Evolutionary conservation across 2,329 filamentous ascomycete species (phyloP), one percentile per base, ranked within the genome.

Genomic region (Monilinia vaccinii-corymbosi): DNA sequence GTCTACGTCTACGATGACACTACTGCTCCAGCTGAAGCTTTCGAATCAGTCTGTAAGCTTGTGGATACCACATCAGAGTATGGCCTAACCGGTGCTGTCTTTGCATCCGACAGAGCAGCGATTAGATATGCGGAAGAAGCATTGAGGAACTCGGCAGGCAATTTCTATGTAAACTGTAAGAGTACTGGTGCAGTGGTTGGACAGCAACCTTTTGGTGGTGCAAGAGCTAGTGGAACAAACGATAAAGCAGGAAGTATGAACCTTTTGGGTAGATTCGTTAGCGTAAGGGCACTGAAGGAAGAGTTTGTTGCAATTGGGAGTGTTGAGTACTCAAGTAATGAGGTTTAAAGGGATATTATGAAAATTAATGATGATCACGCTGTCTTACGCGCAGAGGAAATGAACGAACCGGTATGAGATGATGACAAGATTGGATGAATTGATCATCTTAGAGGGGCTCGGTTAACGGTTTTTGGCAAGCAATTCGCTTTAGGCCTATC

Each of bases 101-200:
- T 93, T 71, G 87, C 89, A 5, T 75, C 79, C 60, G 87, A 91
- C 72, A 78, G 89, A 45, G 75, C 79, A 49, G 85, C 80, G 10
- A 76, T 91, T 61, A 80, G 85, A 34, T 78, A 79, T 59, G 89
- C 88, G 0, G 87, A 91, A 73, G 82, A 91, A 66, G 81, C 79
- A 62, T 78, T 93, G 56, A 79, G 87, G 64, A 84, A 91, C 70
- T 77, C 86, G 0, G 88, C 88, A 0, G 88, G 88, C 44, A 93
- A 92, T 77, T 92, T 92, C 72, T 92, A 93, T 76, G 79, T 92
- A 74, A 93, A 92, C 76, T 88, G 85, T 78, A 92, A 92, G 81
- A 86, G 83, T 73, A 88, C 85, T 1, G 86, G 85, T 46, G 85
- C 85, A 18, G 84, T 89, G 34, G 85, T 88, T 7, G 86, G 85